Conservation (phyloP, 441 rosid genomes). For the Populus hybrid region DNA sequence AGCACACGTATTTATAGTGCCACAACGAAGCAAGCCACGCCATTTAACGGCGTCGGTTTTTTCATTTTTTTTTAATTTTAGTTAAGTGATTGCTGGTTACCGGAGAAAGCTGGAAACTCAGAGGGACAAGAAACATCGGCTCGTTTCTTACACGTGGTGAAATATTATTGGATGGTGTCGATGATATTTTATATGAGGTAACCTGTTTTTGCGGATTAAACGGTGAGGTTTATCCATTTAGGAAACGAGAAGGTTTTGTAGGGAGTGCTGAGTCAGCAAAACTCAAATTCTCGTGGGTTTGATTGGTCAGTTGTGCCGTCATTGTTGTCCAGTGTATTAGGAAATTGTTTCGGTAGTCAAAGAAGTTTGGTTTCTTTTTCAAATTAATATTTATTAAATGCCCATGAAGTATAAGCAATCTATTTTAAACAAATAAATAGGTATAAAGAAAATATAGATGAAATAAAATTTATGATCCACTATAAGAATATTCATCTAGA, state of each 20-base stretch:
- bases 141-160: background rate
- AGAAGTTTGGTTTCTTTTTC: too few species aligned
- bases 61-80: background rate
- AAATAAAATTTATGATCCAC: too few species aligned
- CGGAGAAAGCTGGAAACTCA: background rate
- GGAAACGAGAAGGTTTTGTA: background rate
- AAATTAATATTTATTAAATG: too few species aligned
- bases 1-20: slow-evolving; percentile 30
- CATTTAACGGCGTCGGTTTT: slow-evolving; percentile 3
- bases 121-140: too few species aligned
- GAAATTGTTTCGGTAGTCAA: too few species aligned
- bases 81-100: background rate
- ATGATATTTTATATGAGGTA: background rate
- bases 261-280: background rate
- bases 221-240: background rate
- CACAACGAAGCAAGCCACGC: background rate
- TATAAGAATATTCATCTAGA: too few species aligned
- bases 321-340: too few species aligned
- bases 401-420: too few species aligned
- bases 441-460: too few species aligned
- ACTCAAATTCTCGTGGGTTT: background rate
- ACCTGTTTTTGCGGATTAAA: background rate
- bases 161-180: background rate
- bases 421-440: too few species aligned
- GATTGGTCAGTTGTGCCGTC: background rate